Conservation (phyloP, 225 moss, liverwort and hornwort species). For the Anthoceros angustus region DNA sequence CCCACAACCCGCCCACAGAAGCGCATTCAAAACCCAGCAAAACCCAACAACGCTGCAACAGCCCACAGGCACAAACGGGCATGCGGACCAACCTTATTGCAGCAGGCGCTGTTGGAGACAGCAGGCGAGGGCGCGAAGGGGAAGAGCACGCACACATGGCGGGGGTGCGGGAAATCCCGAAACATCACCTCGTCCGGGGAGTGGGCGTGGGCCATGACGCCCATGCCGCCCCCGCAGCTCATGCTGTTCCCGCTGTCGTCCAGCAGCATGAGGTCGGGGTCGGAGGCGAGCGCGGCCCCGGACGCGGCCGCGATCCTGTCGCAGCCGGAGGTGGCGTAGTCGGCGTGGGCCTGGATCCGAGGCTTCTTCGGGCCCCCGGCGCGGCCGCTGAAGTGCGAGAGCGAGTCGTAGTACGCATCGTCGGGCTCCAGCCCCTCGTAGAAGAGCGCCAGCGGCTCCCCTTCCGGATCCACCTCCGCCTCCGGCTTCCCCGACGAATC, state of each 20-base stretch:
- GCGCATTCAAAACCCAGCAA: not conserved
- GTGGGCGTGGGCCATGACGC: too few relatives aligned
- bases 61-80: not conserved
- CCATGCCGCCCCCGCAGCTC: conserved; percentile 21
- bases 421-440: too few relatives aligned
- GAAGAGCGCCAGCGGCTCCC: too few relatives aligned
- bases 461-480: too few relatives aligned
- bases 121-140: conserved; percentile 70
- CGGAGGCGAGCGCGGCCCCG: too few relatives aligned
- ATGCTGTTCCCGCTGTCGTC: conserved; percentile 28
- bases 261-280: not conserved
- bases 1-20: not conserved
- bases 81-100: conserved; percentile 50
- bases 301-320: too few relatives aligned
- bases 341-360: too few relatives aligned
- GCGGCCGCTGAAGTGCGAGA: too few relatives aligned
- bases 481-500: too few relatives aligned
- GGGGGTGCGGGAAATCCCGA: conserved; percentile 75
- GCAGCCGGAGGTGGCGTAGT: too few relatives aligned
- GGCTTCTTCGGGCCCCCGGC: too few relatives aligned
- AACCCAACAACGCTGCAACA: conserved; percentile 4
- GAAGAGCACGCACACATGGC: conserved; percentile 70
- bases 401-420: too few relatives aligned
- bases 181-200: conserved; percentile 30
- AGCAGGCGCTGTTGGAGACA: conserved; percentile 76